A percentile compares a stretch with the other conserved stretches of the same genome.
Conservation (phyloP, 2,329 filamentous ascomycete genomes). For the Septoria petroselini region DNA sequence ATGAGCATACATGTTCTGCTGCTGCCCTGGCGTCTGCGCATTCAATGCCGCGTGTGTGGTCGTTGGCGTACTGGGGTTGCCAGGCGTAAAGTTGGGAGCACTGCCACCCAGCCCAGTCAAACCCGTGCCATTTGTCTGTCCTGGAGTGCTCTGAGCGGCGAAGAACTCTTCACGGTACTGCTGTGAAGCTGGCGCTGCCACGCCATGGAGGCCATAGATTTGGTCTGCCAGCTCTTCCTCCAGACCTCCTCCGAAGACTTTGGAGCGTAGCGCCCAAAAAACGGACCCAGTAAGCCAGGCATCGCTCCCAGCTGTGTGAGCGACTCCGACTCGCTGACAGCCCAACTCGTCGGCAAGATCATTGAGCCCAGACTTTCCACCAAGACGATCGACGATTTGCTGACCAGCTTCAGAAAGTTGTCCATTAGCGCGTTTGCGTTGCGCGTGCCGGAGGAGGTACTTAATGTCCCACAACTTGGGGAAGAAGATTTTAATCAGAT, state of each 20-base stretch:
- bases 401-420: constrained; percentile 30
- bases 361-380: constrained; percentile 86
- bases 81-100: constrained; percentile 23
- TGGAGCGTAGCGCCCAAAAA: constrained; percentile 88
- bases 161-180: constrained; percentile 42
- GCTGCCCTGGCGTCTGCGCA: constrained; percentile 22
- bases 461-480: constrained; percentile 94
- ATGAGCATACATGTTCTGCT: constrained; percentile 9
- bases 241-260: constrained; percentile 80
- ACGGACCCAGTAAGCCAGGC: constrained; percentile 89
- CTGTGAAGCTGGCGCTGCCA: constrained; percentile 56
- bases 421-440: constrained; percentile 41
- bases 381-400: constrained; percentile 73
- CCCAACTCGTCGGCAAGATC: constrained; percentile 91
- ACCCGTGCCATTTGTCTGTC: constrained; percentile 26
- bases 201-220: constrained; percentile 82
- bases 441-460: constrained; percentile 87
- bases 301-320: constrained; percentile 91
- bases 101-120: constrained; percentile 20
- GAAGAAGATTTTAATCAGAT: constrained; percentile 87
- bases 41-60: constrained; percentile 24
- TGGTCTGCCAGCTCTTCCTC: constrained; percentile 79
- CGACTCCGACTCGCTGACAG: constrained; percentile 79
- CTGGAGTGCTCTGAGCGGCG: constrained; percentile 43
- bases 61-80: constrained; percentile 26